Evolutionary conservation across 345 rosid genomes (phyloP).

Genomic region (Boechera divaricarpa): DNA sequence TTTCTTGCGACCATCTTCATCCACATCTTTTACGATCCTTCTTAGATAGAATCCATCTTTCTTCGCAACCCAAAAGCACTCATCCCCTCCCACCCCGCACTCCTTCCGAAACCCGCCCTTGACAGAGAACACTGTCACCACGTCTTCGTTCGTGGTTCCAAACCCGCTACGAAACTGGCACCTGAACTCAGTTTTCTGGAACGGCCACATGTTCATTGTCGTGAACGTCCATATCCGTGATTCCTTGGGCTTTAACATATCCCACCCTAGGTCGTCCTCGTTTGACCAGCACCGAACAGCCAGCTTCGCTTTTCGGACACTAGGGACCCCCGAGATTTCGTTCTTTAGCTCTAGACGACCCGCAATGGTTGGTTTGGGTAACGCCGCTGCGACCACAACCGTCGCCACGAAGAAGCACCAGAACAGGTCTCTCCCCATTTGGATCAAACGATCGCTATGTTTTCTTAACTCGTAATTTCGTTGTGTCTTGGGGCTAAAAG

Average conservation of each 20-base stretch:
- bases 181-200: conserved; percentile 36
- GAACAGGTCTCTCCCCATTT: conserved; percentile 8
- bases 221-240: conserved; percentile 35
- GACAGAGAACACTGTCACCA: conserved; percentile 36
- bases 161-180: conserved; percentile 41
- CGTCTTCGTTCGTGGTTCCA: conserved; percentile 37
- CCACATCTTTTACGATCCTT: neutral
- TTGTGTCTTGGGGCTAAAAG: conserved; percentile 13
- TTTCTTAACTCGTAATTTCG: neutral
- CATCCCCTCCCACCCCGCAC: conserved; percentile 24
- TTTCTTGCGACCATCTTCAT: neutral
- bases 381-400: neutral
- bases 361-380: conserved; percentile 3
- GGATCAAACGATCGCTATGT: neutral
- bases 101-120: neutral
- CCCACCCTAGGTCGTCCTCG: conserved; percentile 42
- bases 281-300: conserved; percentile 43
- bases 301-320: conserved; percentile 31
- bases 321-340: conserved; percentile 26
- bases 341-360: conserved; percentile 45
- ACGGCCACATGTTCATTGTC: conserved; percentile 47
- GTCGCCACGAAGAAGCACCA: conserved; percentile 19
- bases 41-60: conserved; percentile 38
- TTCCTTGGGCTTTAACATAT: conserved; percentile 18
- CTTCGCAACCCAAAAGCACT: conserved; percentile 43